Conservation (phyloP, 2,329 filamentous ascomycete species). For the Sporothrix pseudoabietina region DNA sequence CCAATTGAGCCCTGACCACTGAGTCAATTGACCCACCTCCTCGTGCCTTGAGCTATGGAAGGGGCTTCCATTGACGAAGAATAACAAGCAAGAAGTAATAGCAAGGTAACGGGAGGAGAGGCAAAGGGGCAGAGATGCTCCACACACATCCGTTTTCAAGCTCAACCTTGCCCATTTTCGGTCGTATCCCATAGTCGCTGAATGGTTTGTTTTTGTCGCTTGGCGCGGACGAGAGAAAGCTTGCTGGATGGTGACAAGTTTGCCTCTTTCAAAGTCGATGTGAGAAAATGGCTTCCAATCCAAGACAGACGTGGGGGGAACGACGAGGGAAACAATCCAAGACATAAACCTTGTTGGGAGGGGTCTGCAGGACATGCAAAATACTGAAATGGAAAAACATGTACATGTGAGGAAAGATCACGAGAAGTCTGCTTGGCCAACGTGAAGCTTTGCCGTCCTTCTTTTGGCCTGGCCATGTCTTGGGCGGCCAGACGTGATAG, state of each 20-base stretch:
- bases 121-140: neutral
- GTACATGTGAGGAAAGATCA: neutral
- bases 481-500: neutral
- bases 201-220: neutral
- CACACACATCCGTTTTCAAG: neutral
- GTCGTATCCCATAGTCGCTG: neutral
- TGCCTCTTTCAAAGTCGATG: neutral
- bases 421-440: neutral
- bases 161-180: neutral
- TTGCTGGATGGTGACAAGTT: neutral
- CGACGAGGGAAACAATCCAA: neutral
- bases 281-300: neutral
- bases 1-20: neutral
- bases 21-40: constrained; percentile 8
- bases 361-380: neutral
- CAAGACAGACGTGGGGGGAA: no score
- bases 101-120: neutral
- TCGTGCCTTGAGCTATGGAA: neutral
- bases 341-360: neutral
- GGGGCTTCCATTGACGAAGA: neutral
- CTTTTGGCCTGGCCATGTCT: neutral
- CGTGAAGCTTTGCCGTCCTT: neutral
- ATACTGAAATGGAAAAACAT: neutral
- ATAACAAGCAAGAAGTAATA: neutral
- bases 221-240: neutral